Evolutionary conservation across 108 stramenopile species (phyloP).

Genomic region (Hondaea fermentalgiana): DNA sequence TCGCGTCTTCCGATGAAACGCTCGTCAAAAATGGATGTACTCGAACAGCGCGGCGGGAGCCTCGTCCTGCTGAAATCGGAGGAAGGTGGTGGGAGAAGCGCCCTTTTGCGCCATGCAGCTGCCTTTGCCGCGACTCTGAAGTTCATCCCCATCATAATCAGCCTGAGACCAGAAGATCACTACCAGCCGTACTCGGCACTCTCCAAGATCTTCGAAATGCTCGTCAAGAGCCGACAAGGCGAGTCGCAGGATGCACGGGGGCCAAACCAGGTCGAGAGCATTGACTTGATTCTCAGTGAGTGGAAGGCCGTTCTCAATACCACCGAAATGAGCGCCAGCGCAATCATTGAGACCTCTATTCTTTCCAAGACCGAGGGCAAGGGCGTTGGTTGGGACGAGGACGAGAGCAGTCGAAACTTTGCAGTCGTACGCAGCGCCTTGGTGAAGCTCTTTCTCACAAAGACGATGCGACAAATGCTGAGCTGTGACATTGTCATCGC

Average conservation of each 20-base stretch:
- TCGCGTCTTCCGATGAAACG: no score
- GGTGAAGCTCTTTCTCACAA: neutral
- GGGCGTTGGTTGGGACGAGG: neutral
- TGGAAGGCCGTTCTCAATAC: neutral
- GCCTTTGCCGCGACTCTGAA: neutral
- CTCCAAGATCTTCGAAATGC: neutral
- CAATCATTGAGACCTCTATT: neutral
- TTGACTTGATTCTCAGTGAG: neutral
- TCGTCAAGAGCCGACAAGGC: neutral
- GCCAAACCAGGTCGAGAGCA: neutral
- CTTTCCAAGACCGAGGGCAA: neutral
- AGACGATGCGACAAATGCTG: neutral
- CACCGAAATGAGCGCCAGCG: neutral
- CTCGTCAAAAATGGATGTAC: neutral
- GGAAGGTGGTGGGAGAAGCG: neutral
- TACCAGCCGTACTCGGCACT: conserved; percentile 11
- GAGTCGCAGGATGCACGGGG: neutral
- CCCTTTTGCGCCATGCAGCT: neutral
- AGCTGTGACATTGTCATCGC: neutral
- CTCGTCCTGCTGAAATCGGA: neutral
- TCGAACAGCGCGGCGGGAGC: neutral
- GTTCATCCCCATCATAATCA: neutral
- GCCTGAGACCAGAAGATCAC: neutral
- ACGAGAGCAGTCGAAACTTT: neutral
- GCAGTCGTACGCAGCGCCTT: neutral